Conservation (phyloP, 345 rosid species). For the Cardamine occulta region DNA sequence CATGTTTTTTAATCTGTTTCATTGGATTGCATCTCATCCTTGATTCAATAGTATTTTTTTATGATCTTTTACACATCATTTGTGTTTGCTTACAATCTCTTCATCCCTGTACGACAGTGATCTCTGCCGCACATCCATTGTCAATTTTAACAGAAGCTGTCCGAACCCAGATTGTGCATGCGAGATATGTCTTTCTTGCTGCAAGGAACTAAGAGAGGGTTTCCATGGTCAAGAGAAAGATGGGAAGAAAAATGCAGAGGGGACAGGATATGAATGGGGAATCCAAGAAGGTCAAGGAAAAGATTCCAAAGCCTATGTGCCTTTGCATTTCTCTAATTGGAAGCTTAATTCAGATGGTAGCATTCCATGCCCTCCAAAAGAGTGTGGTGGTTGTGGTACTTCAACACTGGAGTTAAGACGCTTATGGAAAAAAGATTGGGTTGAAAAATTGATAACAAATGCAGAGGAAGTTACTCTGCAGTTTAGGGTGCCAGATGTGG, state of each 20-base stretch:
- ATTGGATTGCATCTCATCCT: conserved; percentile 6
- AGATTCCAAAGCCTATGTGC: conserved; percentile 3
- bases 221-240: conserved; percentile 38
- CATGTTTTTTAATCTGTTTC: neutral
- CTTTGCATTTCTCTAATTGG: conserved; percentile 44
- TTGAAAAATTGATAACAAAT: conserved; percentile 49
- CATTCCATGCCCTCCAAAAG: conserved; percentile 69
- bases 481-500: conserved; percentile 42
- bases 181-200: conserved; percentile 65
- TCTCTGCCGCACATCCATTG: conserved; percentile 65
- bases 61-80: neutral
- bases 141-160: conserved; percentile 60
- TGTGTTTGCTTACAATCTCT: neutral
- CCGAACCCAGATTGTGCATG: conserved; percentile 46
- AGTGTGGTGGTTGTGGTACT: conserved; percentile 65
- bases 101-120: conserved; percentile 29
- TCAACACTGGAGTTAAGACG: conserved; percentile 57
- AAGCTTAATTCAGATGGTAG: conserved; percentile 54
- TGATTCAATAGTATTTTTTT: neutral
- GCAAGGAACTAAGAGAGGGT: conserved; percentile 55
- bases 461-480: conserved; percentile 54
- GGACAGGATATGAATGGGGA: neutral
- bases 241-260: conserved; percentile 32
- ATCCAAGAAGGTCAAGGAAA: conserved; percentile 16
- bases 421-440: conserved; percentile 51